A percentile compares a stretch with the other conserved stretches of the same genome.
Conservation (phyloP, 75 land plant genomes). For the Selaginella moellendorffii region DNA sequence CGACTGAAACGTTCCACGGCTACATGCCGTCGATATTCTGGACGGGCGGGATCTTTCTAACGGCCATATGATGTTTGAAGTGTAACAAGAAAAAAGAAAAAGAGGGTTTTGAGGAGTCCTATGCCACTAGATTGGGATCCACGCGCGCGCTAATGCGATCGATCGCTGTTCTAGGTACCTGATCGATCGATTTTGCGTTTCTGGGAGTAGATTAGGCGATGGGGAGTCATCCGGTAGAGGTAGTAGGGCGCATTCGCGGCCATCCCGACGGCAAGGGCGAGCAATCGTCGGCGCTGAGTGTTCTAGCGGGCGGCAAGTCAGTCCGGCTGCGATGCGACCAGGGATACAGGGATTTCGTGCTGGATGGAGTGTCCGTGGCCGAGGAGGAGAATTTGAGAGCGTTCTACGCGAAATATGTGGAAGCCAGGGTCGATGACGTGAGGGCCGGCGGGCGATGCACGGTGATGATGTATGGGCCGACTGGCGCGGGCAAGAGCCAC, state of each 20-base stretch:
- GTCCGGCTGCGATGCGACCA: constrained; percentile 53
- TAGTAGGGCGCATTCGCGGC: constrained; percentile 59
- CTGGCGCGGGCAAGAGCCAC: constrained; percentile 92
- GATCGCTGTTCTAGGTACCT: too few relatives aligned
- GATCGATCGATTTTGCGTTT: too few relatives aligned
- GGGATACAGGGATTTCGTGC: constrained; percentile 69
- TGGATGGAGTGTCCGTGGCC: constrained; percentile 74
- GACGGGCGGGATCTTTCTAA: too few relatives aligned
- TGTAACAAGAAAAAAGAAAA: too few relatives aligned
- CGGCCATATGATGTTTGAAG: too few relatives aligned
- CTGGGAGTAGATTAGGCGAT: too few relatives aligned
- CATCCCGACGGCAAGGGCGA: constrained; percentile 34
- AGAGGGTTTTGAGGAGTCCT: too few relatives aligned
- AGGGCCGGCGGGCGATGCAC: constrained; percentile 65
- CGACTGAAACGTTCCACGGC: too few relatives aligned
- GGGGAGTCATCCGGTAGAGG: constrained; percentile 92
- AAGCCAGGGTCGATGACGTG: constrained; percentile 56
- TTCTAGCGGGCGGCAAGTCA: constrained; percentile 23
- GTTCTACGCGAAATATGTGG: constrained; percentile 68
- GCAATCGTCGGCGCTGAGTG: constrained; percentile 26
- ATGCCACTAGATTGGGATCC: too few relatives aligned
- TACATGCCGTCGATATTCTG: too few relatives aligned
- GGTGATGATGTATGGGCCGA: constrained; percentile 96
- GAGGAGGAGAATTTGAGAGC: constrained; percentile 47
- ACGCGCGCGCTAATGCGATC: too few relatives aligned